phyloP scores from a whole-genome alignment of 2,329 filamentous ascomycete genomes.

The Mycosphaerella sp. region DNA sequence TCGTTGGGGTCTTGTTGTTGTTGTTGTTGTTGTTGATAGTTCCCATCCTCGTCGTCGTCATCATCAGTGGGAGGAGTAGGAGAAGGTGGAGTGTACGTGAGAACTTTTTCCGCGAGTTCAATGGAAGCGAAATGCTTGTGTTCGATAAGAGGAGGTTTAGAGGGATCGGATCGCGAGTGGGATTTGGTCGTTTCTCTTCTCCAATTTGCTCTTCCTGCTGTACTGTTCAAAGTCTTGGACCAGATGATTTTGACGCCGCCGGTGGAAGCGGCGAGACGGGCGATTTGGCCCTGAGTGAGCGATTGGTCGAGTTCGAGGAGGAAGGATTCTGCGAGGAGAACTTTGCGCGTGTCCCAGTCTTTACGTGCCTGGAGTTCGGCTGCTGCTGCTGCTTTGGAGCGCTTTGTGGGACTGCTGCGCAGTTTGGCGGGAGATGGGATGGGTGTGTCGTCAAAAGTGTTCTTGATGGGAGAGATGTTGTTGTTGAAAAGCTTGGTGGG shows the following conservation, averaged over 20 bases:
- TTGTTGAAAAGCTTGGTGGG: constrained; percentile 30
- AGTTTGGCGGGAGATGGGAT: constrained; percentile 37
- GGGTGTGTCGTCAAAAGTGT: constrained; percentile 23
- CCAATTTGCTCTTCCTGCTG: constrained; percentile 58
- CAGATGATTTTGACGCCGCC: constrained; percentile 67
- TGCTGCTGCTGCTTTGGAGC: constrained; percentile 20
- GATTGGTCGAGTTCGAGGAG: constrained; percentile 60
- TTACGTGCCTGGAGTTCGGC: constrained; percentile 44
- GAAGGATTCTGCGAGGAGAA: constrained; percentile 57
- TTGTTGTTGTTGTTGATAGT: too few species aligned
- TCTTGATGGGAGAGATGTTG: constrained; percentile 14
- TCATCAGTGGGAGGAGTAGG: too few species aligned
- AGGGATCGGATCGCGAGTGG: constrained; percentile 10
- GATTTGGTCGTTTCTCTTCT: constrained; percentile 39
- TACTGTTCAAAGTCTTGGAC: constrained; percentile 73
- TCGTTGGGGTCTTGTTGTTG: constrained; percentile 30
- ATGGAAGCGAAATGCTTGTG: constrained; percentile 59
- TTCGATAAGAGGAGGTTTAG: constrained; percentile 19
- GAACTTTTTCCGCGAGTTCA: constrained; percentile 82
- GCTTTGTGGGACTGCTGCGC: constrained; percentile 30
- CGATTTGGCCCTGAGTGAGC: constrained; percentile 57
- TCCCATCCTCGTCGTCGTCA: too few species aligned
- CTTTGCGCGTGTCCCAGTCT: constrained; percentile 57
- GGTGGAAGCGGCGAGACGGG: constrained; percentile 52
- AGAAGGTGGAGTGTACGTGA: constrained; percentile 54